A percentile compares a stretch with the other conserved stretches of the same genome.
phyloP scores from a whole-genome alignment of 257 asterid genomes.

The Verbena officinalis region DNA sequence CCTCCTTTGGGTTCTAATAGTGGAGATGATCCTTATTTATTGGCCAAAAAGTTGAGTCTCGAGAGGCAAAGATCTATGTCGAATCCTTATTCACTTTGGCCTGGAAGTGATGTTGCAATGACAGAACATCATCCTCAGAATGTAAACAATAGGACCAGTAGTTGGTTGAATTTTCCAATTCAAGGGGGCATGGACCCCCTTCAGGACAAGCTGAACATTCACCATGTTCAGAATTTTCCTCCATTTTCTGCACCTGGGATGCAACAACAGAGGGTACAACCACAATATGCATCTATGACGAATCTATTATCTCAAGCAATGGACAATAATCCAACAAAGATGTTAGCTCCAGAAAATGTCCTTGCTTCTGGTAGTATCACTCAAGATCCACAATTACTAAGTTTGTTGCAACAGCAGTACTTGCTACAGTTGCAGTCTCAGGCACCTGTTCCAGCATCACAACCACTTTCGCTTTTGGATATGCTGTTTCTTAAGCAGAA shows the following conservation, averaged over 20 bases:
- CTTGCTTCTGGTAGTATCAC: constrained; percentile 55
- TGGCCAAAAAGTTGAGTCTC: constrained; percentile 62
- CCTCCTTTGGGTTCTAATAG: constrained; percentile 56
- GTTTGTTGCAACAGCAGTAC: constrained; percentile 87
- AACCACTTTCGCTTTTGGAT: constrained; percentile 67
- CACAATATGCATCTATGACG: constrained; percentile 53
- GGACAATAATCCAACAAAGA: constrained; percentile 58
- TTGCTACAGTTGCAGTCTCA: constrained; percentile 72
- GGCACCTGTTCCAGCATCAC: constrained; percentile 64
- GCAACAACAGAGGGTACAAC: constrained; percentile 67
- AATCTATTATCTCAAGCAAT: constrained; percentile 53
- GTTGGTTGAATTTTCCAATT: constrained; percentile 72
- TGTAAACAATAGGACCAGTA: constrained; percentile 53
- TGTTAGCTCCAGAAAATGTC: constrained; percentile 59
- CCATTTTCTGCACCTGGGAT: constrained; percentile 67
- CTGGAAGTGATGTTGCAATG: constrained; percentile 59
- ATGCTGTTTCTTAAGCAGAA: constrained; percentile 78
- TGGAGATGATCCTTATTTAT: constrained; percentile 59
- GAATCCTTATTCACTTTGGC: constrained; percentile 65
- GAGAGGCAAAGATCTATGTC: constrained; percentile 81
- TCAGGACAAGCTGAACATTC: constrained; percentile 70
- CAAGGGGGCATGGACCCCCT: constrained; percentile 66
- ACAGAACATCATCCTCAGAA: constrained; percentile 61
- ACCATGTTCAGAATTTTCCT: constrained; percentile 58
- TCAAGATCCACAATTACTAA: constrained; percentile 81